Percentiles rank a stretch among this genome's conserved stretches.
Evolutionary conservation across 2,329 filamentous ascomycete species (phyloP).

Genomic region (Ilyonectria sp.): DNA sequence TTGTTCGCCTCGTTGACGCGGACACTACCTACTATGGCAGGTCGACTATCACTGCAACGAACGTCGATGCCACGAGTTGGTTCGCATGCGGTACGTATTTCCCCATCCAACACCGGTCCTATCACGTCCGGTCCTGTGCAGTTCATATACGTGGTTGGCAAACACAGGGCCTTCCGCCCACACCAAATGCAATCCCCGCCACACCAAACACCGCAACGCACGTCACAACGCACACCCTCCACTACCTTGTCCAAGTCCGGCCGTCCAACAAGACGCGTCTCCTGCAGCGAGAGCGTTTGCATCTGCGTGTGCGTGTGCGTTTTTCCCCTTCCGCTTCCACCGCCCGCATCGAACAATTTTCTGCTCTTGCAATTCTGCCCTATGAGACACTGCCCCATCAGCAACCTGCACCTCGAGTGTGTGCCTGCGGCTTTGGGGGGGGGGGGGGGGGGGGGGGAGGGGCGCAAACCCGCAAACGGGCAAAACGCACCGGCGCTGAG

Average conservation of each 20-base stretch:
- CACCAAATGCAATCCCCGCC: slow-evolving; percentile 14
- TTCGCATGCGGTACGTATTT: slow-evolving; percentile 16
- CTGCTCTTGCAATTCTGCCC: slow-evolving; percentile 37
- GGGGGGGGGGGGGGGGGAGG: not conserved
- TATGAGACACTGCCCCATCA: slow-evolving; percentile 62
- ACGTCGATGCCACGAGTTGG: slow-evolving; percentile 5
- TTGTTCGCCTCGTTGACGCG: not conserved
- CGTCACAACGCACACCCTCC: slow-evolving; percentile 25
- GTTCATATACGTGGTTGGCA: slow-evolving; percentile 26
- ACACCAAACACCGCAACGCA: slow-evolving; percentile 11
- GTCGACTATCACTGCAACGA: not conserved
- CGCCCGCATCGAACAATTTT: not conserved
- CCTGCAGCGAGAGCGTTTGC: slow-evolving; percentile 24
- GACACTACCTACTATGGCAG: not conserved
- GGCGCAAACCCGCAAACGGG: not conserved
- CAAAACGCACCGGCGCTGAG: slow-evolving; percentile 45
- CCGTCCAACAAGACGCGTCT: not conserved
- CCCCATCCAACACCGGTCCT: not conserved
- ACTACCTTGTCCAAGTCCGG: not conserved
- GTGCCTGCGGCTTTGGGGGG: not conserved
- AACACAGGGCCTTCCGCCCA: slow-evolving; percentile 22
- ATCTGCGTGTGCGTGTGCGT: slow-evolving; percentile 17
- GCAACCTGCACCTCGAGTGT: slow-evolving; percentile 43
- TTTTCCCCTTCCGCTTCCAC: not conserved
- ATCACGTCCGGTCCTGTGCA: slow-evolving; percentile 3